Evolutionary conservation across 2,329 filamentous ascomycete genomes (phyloP), one percentile per base, ranked within the genome.

Genomic region (Alternaria consortialis): DNA sequence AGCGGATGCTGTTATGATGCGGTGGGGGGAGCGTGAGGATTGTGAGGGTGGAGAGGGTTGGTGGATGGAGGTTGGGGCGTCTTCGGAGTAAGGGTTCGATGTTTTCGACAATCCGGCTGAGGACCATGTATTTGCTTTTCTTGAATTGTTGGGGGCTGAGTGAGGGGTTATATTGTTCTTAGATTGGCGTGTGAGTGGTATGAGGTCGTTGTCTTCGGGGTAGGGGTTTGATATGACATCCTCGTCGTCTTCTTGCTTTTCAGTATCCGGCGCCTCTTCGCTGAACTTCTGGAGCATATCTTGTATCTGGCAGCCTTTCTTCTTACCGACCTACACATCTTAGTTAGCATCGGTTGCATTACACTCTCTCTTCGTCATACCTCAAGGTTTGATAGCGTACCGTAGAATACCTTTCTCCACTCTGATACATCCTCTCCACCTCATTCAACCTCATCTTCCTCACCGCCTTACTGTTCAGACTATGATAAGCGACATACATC

Each of bases 1-100:
- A 2, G 53, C 20, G 20, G 58, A 51, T 5, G 53, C 46, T 17
- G 53, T 56, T 13, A n/a, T 51, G 17, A 39, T 25, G 25, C 34
- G 12, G 9, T n/a, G 20, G 29, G 17, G 37, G 29, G 47, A 17
- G 29, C 20, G 9, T 7, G 55, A 20, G 39, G 46, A 27, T 37
- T 50, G 46, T 50, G 20, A 36, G 32, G 31, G 29, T 46, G n/a
- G 17, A 58, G 50, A 50, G 27, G 56, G 56, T 46, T 58, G 56
- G 56, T 32, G 27, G 15, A 12, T 27, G 32, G 50, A 15, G 56
- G 42, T 46, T 58, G 56, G 56, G 31, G 50, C 37, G 39, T 42
- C 40, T 34, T 47, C 46, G 7, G 57, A 53, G 46, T 56, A 60
- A 6, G 53, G 53, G 8, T 46, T 43, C 2, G 46, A 36, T 23